Percentiles rank a stretch among this genome's conserved stretches.
These are phyloP conservation scores for Stenocarpella maydis DNA, from an alignment of 2,329 filamentous ascomycete genomes.

Conservation along the genomic window DNA sequence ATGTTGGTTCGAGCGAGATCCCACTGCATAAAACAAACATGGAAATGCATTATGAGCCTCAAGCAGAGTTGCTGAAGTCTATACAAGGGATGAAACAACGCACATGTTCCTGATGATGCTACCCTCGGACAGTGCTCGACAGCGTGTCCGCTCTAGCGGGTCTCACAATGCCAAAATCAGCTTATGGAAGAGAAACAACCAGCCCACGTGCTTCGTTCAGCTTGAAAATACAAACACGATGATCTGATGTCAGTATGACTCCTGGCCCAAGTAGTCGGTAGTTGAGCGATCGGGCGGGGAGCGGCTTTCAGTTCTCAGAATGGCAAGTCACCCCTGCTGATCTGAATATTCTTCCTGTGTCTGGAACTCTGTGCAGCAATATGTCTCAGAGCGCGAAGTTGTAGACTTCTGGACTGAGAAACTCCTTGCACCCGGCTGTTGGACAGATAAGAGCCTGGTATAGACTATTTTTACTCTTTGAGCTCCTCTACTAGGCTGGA, in stretches of 20 bases:
- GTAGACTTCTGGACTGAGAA: background rate
- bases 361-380: background rate
- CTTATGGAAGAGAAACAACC: background rate
- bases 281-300: background rate
- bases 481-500: too few relatives aligned
- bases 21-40: background rate
- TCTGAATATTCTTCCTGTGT: background rate
- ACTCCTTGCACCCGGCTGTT: background rate
- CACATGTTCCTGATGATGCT: background rate
- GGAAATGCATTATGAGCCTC: too few relatives aligned
- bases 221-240: too few relatives aligned
- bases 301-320: background rate
- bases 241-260: too few relatives aligned
- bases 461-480: too few relatives aligned
- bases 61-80: too few relatives aligned
- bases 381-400: background rate
- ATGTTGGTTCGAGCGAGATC: background rate
- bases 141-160: background rate
- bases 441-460: background rate
- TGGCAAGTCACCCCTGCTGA: conserved; percentile 10
- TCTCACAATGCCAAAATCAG: background rate
- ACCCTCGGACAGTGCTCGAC: background rate
- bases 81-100: background rate
- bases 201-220: background rate
- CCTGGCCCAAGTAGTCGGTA: background rate